Base-by-base conservation (phyloP, 2,329 filamentous ascomycete genomes). In the Talaromyces sp. region DNA sequence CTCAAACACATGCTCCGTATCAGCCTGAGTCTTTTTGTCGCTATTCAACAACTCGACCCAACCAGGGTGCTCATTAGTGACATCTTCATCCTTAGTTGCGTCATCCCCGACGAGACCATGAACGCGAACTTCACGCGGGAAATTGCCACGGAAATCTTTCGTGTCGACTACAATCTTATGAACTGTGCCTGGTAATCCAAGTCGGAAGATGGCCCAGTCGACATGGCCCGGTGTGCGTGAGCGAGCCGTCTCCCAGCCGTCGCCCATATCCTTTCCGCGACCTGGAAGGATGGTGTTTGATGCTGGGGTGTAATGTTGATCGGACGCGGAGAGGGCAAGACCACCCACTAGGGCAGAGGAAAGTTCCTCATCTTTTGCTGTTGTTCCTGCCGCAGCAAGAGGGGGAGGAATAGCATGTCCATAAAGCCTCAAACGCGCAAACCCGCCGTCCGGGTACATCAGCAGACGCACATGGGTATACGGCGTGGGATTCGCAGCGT, bases 391-490 rank as follows among this genome's bases (percentile, higher is more conserved):
- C 4, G 58, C 10, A 10, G 60, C 58, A 15, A 52, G 13, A 7
- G 69, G 59, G 1, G 74, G 69, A 0, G 75, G 72, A 10, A 76
- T 70, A 1, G 73, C 75, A 55, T 70, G 68, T 1, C 76, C 76
- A 58, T 77, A 78, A 1, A 77, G 64, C 21, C 75, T 64, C 31
- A 78, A 62, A 35, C 76, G 63, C 4, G 74, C 74, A 60, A 78
- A 75, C 0, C 76, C 76, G 37, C 76, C 76, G 52, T 78, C 76
- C 0, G 76, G 76, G 62, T 75, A 78, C 74, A 77, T 76, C 43
- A 75, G 66, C 39, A 78, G 62, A 25, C 74, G 66, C 8, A 78
- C 69, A 62, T 78, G 75, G 1, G 75, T 78, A 59, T 74, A 71
- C 2, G 73, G 68, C n/a, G 65, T 69, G 13, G 65, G 68, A 21